Evolutionary conservation across 768 basidiomycete species (phyloP).

Genomic region (Boletus sp.): DNA sequence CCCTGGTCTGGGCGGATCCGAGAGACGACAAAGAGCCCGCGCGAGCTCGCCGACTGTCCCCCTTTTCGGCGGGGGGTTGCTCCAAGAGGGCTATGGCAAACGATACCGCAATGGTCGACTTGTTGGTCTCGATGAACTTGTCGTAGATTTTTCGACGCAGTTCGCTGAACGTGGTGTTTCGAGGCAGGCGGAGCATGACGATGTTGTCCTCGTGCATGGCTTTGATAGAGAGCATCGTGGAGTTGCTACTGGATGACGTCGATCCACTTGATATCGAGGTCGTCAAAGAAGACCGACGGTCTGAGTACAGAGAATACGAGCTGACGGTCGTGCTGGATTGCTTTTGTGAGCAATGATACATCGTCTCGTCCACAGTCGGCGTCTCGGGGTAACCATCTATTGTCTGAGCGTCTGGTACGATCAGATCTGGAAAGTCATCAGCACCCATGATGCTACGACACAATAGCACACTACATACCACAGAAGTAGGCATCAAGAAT

Average conservation of each 20-base stretch:
- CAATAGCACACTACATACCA: slow-evolving; percentile 23
- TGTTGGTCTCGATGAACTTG: slow-evolving; percentile 65
- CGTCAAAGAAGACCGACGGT: slow-evolving; percentile 27
- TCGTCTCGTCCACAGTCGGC: slow-evolving; percentile 12
- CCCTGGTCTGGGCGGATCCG: slow-evolving; percentile 19
- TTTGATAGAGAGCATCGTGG: slow-evolving; percentile 51
- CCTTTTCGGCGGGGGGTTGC: slow-evolving; percentile 25
- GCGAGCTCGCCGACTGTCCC: slow-evolving; percentile 24
- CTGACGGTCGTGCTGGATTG: slow-evolving; percentile 6
- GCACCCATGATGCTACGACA: not conserved
- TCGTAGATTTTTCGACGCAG: slow-evolving; percentile 57
- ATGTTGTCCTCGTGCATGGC: slow-evolving; percentile 59
- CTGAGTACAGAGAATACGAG: slow-evolving; percentile 9
- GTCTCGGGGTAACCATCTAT: slow-evolving; percentile 20
- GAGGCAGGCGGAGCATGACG: slow-evolving; percentile 56
- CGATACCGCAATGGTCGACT: slow-evolving; percentile 46
- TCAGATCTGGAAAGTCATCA: slow-evolving; percentile 21
- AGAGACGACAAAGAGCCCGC: slow-evolving; percentile 35
- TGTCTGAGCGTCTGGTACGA: slow-evolving; percentile 12
- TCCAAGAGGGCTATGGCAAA: slow-evolving; percentile 58
- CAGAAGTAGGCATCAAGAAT: slow-evolving; percentile 43
- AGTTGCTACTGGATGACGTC: slow-evolving; percentile 26
- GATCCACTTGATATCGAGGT: slow-evolving; percentile 39
- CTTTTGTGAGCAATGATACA: slow-evolving; percentile 6
- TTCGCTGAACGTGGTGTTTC: slow-evolving; percentile 45